Percentiles rank a stretch among this genome's conserved stretches.
Conservation (phyloP, 768 basidiomycete genomes). For the Trametes gibbosa region DNA sequence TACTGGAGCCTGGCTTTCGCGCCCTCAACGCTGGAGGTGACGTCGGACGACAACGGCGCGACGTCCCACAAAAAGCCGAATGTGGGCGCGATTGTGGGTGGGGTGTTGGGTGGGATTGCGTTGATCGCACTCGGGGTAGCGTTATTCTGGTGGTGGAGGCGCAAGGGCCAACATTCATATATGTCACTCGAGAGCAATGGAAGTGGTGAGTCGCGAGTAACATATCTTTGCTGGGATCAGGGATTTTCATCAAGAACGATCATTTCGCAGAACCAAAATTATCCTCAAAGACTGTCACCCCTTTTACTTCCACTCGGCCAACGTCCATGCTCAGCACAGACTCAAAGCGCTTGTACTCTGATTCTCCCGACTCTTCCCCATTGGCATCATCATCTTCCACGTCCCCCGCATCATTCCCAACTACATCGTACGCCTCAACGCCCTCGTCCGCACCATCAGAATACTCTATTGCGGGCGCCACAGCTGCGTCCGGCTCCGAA, state of each 20-base stretch:
- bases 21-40: background rate
- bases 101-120: conserved; percentile 7
- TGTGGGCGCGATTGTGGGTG: conserved; percentile 16
- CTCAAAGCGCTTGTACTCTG: background rate
- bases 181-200: background rate
- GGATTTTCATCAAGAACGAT: background rate
- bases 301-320: background rate
- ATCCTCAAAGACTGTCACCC: background rate
- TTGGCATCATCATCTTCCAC: background rate
- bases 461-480: background rate
- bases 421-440: background rate
- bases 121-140: background rate
- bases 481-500: background rate
- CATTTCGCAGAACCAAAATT: background rate
- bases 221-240: too few species aligned
- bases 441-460: background rate
- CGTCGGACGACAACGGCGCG: background rate
- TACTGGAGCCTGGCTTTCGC: background rate
- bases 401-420: background rate
- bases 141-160: conserved; percentile 10
- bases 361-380: background rate
- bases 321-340: background rate
- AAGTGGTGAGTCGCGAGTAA: background rate
- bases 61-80: background rate
- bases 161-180: background rate